These are phyloP conservation scores for Thraustochytrium striatum DNA, from an alignment of 352 stramenopile species.

Conservation along the genomic window DNA sequence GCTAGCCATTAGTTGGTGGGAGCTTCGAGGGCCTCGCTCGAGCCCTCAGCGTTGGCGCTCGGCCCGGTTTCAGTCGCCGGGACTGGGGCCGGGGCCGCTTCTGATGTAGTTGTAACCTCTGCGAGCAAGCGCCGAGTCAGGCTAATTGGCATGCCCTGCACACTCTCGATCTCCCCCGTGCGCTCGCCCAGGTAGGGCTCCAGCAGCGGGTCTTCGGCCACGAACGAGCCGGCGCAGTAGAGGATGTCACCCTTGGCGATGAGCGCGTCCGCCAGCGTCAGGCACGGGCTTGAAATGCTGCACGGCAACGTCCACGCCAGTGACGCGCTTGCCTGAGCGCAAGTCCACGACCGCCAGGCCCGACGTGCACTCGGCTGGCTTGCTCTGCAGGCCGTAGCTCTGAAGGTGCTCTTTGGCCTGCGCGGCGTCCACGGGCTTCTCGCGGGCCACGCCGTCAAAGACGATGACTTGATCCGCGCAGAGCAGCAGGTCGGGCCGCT, in stretches of 20 bases:
- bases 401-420: constrained; percentile 41
- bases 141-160: constrained; percentile 38
- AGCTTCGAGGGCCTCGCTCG: too few relatives aligned
- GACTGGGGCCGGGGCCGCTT: too few relatives aligned
- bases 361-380: constrained; percentile 42
- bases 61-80: too few relatives aligned
- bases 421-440: constrained; percentile 30
- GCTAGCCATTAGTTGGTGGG: too few relatives aligned
- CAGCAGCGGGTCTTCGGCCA: constrained; percentile 39
- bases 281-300: constrained; percentile 34
- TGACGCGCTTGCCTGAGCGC: background rate
- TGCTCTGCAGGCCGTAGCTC: constrained; percentile 30
- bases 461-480: constrained; percentile 47
- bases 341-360: constrained; percentile 33
- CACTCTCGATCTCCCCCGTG: constrained; percentile 41
- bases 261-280: constrained; percentile 17
- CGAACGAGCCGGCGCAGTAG: constrained; percentile 45
- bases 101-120: too few relatives aligned
- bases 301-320: constrained; percentile 31
- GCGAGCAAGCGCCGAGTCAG: constrained; percentile 10
- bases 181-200: constrained; percentile 17
- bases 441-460: constrained; percentile 29
- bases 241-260: constrained; percentile 47
- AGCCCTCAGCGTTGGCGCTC: too few relatives aligned
- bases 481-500: constrained; percentile 16